Evolutionary conservation across 2,329 filamentous ascomycete genomes (phyloP).

Genomic region (Sporothrix humicola): DNA sequence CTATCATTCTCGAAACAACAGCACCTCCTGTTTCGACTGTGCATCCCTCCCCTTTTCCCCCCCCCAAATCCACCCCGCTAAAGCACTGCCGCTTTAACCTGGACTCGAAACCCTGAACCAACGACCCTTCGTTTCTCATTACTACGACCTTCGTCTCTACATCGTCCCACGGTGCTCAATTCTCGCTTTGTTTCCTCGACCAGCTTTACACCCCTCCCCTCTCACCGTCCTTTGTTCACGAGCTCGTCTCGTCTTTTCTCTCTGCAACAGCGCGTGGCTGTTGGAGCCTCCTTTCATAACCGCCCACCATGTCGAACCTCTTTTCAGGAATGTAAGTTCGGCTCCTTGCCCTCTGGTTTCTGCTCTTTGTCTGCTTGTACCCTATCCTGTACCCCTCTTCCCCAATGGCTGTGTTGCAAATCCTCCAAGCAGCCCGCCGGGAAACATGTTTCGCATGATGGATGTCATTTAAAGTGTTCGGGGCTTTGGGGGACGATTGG

Average conservation of each 20-base stretch:
- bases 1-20: conserved; percentile 13
- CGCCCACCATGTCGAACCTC: conserved; percentile 43
- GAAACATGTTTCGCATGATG: conserved; percentile 27
- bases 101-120: conserved; percentile 5
- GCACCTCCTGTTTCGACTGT: conserved; percentile 31
- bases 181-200: conserved; percentile 8
- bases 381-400: not conserved
- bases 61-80: not conserved
- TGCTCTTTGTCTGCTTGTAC: not conserved
- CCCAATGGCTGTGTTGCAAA: conserved; percentile 21
- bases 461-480: not conserved
- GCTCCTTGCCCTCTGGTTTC: no score
- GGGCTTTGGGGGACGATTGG: not conserved
- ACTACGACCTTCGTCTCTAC: no score
- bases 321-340: conserved; percentile 41
- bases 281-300: conserved; percentile 15
- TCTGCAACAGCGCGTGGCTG: conserved; percentile 22
- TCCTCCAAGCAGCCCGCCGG: conserved; percentile 23
- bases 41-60: not conserved
- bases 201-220: not conserved
- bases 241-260: conserved; percentile 2
- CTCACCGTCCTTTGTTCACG: conserved; percentile 14
- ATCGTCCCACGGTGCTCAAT: no score
- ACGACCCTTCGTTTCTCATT: not conserved
- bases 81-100: conserved; percentile 13